Evolutionary conservation across 306 rosid species (phyloP).

Genomic region (Arachis stenosperma): DNA sequence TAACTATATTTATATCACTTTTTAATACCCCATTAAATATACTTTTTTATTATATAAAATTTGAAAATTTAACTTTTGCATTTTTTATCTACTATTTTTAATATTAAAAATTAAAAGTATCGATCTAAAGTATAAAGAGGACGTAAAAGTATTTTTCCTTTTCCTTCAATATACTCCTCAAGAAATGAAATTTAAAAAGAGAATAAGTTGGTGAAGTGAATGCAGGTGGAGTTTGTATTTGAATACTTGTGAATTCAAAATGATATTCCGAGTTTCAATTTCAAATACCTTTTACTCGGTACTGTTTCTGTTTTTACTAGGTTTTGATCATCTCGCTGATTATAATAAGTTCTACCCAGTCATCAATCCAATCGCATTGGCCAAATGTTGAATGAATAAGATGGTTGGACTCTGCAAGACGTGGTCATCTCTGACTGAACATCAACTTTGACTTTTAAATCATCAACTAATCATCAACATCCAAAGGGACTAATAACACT

Average conservation of each 20-base stretch:
- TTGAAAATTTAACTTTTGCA: too few relatives aligned
- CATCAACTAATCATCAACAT: not conserved
- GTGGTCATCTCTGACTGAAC: not conserved
- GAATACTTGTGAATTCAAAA: not conserved
- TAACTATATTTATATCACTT: too few relatives aligned
- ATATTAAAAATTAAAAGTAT: too few relatives aligned
- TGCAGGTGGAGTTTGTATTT: not conserved
- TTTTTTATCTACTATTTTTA: too few relatives aligned
- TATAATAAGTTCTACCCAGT: not conserved
- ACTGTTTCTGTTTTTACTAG: not conserved
- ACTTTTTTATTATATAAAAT: too few relatives aligned
- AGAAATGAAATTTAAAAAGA: too few relatives aligned
- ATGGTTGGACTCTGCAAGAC: not conserved
- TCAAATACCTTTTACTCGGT: not conserved
- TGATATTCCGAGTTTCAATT: not conserved
- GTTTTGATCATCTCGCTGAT: not conserved
- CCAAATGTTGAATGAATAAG: not conserved
- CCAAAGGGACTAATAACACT: not conserved
- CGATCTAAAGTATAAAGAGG: too few relatives aligned
- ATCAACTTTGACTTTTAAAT: constrained; percentile 18
- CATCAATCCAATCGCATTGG: not conserved
- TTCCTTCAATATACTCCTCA: too few relatives aligned
- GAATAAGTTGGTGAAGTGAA: not conserved
- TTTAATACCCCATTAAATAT: too few relatives aligned
- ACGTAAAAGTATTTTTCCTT: too few relatives aligned